These are phyloP conservation scores for Nemania diffusa DNA, from an alignment of 2,329 filamentous ascomycete species.

Conservation along the genomic window DNA sequence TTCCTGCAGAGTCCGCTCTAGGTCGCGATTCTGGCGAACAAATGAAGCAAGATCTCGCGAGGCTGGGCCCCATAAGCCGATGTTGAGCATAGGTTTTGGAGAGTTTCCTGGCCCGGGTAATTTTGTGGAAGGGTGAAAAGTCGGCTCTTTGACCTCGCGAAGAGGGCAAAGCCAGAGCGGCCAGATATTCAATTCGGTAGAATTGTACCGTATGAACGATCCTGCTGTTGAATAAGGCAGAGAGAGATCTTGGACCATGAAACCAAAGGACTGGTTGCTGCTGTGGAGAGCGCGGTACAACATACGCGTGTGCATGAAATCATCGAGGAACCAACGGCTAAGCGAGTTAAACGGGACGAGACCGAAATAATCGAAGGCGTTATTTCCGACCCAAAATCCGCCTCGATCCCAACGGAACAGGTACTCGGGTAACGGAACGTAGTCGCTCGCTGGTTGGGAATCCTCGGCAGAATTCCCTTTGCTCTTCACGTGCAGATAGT, in stretches of 20 bases:
- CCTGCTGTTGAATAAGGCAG: conserved; percentile 56
- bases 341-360: conserved; percentile 70
- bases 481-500: conserved; percentile 72
- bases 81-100: conserved; percentile 63
- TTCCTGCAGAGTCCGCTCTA: conserved; percentile 68
- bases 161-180: conserved; percentile 67
- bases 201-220: conserved; percentile 60
- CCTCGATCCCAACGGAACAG: conserved; percentile 77
- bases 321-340: conserved; percentile 68
- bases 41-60: conserved; percentile 56
- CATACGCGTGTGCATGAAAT: conserved; percentile 70
- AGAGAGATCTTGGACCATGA: conserved; percentile 72
- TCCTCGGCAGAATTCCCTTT: conserved; percentile 40
- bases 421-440: conserved; percentile 71
- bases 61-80: conserved; percentile 69
- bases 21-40: conserved; percentile 64
- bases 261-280: conserved; percentile 66
- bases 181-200: conserved; percentile 58
- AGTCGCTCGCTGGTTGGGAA: conserved; percentile 56
- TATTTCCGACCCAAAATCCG: conserved; percentile 72
- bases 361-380: conserved; percentile 70
- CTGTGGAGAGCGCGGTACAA: conserved; percentile 73
- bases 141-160: conserved; percentile 53
- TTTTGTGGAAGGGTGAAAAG: conserved; percentile 59
- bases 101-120: conserved; percentile 52